Evolutionary conservation across 2,329 filamentous ascomycete species (phyloP).

Genomic region (Aspergillus vadensis): DNA sequence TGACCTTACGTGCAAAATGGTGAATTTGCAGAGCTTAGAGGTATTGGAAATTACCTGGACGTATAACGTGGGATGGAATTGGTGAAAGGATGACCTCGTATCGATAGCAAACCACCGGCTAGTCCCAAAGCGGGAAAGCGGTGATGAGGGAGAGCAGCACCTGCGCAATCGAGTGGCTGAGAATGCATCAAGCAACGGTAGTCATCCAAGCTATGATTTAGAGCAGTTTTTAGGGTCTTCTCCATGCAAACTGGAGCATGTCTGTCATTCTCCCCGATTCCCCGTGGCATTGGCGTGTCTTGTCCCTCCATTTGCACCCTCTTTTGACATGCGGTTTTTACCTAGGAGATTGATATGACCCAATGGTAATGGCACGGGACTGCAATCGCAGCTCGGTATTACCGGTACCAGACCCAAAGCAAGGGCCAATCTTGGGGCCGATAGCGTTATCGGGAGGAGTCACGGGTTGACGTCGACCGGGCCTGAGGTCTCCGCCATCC

Average conservation of each 20-base stretch:
- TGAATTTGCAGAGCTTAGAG: neutral
- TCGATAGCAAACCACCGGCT: neutral
- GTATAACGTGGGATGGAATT: neutral
- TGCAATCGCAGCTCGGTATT: neutral
- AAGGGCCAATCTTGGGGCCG: neutral
- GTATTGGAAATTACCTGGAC: neutral
- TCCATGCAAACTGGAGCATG: neutral
- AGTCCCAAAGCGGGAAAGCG: constrained; percentile 8
- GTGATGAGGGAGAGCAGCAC: constrained; percentile 9
- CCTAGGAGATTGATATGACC: neutral
- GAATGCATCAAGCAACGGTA: neutral
- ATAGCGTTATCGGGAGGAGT: constrained; percentile 7
- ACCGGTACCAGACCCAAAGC: neutral
- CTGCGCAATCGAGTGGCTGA: constrained; percentile 21
- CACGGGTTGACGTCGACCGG: constrained; percentile 8
- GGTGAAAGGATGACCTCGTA: neutral
- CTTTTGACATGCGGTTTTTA: neutral
- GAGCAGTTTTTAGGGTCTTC: neutral
- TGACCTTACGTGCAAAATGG: neutral
- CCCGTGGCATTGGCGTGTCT: neutral
- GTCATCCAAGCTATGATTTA: constrained; percentile 5
- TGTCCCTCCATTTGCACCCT: neutral
- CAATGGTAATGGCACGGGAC: neutral
- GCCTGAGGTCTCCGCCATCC: neutral
- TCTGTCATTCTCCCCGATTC: neutral